These are phyloP conservation scores for Mycosphaerella sp. DNA, from an alignment of 2,329 filamentous ascomycete species.

Conservation along the genomic window DNA sequence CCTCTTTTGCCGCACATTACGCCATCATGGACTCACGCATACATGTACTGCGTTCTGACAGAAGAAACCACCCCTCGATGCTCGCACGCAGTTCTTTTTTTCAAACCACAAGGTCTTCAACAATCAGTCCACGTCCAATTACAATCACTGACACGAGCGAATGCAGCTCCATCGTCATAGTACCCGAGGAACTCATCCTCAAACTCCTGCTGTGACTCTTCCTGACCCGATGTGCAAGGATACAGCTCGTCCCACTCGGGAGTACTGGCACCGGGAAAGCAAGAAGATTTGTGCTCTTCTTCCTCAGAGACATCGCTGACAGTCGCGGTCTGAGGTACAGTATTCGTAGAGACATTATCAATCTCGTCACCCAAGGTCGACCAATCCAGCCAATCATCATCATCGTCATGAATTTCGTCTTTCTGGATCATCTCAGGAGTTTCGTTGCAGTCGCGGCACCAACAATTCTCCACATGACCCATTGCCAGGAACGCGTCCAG, in stretches of 20 bases:
- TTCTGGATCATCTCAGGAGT: slow-evolving; percentile 18
- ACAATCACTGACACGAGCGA: neutral
- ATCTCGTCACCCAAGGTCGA: slow-evolving; percentile 12
- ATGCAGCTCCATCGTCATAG: slow-evolving; percentile 13
- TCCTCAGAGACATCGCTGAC: slow-evolving; percentile 5
- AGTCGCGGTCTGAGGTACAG: neutral
- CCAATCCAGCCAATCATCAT: slow-evolving; percentile 24
- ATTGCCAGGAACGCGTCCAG: slow-evolving; percentile 26
- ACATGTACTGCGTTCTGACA: neutral
- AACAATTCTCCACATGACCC: slow-evolving; percentile 30
- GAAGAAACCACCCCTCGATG: too few species aligned
- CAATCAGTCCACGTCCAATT: neutral
- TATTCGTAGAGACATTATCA: neutral
- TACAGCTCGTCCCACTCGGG: slow-evolving; percentile 12
- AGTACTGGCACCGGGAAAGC: neutral
- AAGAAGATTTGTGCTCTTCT: slow-evolving; percentile 1
- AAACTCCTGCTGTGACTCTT: neutral
- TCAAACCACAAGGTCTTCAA: neutral
- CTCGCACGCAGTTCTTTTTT: too few species aligned
- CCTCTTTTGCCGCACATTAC: neutral
- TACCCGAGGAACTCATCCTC: slow-evolving; percentile 11
- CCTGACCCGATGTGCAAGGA: neutral
- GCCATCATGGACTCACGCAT: neutral
- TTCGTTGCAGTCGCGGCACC: slow-evolving; percentile 25
- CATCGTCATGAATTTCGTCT: slow-evolving; percentile 11